Percentiles rank a stretch among this genome's conserved stretches.
These are phyloP conservation scores for Globisporangium viniferum DNA, from an alignment of 352 stramenopile species.

Conservation along the genomic window DNA sequence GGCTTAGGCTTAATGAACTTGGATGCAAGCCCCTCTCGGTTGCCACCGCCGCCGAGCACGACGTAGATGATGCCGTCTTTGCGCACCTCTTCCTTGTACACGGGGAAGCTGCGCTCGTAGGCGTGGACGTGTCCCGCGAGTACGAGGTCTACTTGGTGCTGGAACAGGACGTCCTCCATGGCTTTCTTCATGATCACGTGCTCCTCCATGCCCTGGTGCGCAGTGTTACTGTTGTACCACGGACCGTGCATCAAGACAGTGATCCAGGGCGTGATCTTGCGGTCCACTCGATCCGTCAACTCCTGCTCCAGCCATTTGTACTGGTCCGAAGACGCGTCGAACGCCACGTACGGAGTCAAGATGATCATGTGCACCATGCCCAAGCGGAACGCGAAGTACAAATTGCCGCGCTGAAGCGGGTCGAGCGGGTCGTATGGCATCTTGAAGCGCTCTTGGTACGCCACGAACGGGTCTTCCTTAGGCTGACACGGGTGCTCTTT, in stretches of 20 bases:
- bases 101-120: constrained; percentile 88
- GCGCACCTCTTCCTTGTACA: constrained; percentile 71
- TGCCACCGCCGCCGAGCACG: constrained; percentile 91
- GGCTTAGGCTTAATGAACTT: constrained; percentile 73
- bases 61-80: constrained; percentile 88
- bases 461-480: constrained; percentile 66
- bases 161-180: constrained; percentile 91
- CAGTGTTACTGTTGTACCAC: constrained; percentile 93
- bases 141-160: constrained; percentile 88
- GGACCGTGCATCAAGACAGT: constrained; percentile 92
- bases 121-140: constrained; percentile 92
- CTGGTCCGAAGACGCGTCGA: constrained; percentile 74
- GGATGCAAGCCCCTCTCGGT: constrained; percentile 85
- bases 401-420: constrained; percentile 63
- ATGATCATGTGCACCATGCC: constrained; percentile 88
- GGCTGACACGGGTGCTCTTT: constrained; percentile 65
- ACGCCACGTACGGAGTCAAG: constrained; percentile 89
- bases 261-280: constrained; percentile 87
- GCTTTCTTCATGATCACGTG: constrained; percentile 75
- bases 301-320: constrained; percentile 88
- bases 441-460: constrained; percentile 84
- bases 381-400: constrained; percentile 91
- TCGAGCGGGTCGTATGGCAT: constrained; percentile 77
- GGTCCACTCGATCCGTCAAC: constrained; percentile 78
- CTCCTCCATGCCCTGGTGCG: constrained; percentile 83